Evolutionary conservation across 805 yeast species (phyloP), one percentile per base, ranked within the genome.

Genomic region (Pichia pseudocactophila): DNA sequence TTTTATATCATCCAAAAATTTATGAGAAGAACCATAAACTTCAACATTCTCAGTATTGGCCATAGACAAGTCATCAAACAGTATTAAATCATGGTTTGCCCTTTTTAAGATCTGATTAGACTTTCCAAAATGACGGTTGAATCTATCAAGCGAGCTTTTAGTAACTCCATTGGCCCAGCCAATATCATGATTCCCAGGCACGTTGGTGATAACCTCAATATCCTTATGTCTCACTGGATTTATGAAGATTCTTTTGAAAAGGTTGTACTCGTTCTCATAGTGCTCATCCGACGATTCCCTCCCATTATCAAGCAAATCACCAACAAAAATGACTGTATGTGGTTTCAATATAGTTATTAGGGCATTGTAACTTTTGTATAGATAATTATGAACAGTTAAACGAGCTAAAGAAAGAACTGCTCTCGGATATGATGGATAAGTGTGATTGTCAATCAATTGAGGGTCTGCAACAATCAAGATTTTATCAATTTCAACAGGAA

Each of bases 301-400:
- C 0, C 97, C 97, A 16, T 96, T 96, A 61, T 92, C 97, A 54
- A 90, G 84, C 49, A 89, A 64, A 58, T 92, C 98, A 3, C 97
- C 98, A 18, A 92, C 64, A 56, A 89, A 89, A 7, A 90, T 63
- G 1, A 79, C 74, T 0, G 84, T 66, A 53, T 89, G 82, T 0
- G 97, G 96, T 38, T 77, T 73, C 42, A 92, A 68, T 2, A 63
- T 49, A 7, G 63, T 49, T 47, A 82, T 80, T 37, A 85, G 62
- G 37, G 68, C 66, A 49, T 71, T 71, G 75, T 86, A 84, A 57
- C 89, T 89, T 44, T 87, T 70, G 49, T 75, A 78, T 50, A 86
- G 79, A 54, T 87, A 90, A 48, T 81, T 77, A 58, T 92, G 97
- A 12, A 84, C 70, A 34, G 86, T 55, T 45, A 66, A 62, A 48